Percentiles rank a stretch among this genome's conserved stretches.
Conservation (phyloP, 2,329 filamentous ascomycete genomes). For the Incumbomyces delicatus region DNA sequence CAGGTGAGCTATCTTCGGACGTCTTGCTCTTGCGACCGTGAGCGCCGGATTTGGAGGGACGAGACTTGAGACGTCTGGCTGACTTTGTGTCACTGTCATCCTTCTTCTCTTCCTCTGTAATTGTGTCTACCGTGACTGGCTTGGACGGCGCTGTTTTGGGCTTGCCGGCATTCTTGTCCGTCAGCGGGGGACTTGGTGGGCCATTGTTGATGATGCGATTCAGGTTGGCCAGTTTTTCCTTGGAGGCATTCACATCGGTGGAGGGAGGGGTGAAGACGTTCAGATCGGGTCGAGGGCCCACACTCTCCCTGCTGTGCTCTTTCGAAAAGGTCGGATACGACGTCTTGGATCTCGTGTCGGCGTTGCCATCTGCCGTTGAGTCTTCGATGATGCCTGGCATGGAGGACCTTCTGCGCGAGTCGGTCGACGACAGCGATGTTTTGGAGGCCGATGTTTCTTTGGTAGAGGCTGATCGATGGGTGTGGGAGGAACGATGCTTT, state of each 20-base stretch:
- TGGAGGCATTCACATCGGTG: slow-evolving; percentile 54
- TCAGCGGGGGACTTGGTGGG: slow-evolving; percentile 41
- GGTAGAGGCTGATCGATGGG: slow-evolving; percentile 15
- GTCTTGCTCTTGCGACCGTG: slow-evolving; percentile 27
- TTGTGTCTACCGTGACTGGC: slow-evolving; percentile 21
- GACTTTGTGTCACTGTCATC: slow-evolving; percentile 27
- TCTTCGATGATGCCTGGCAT: slow-evolving; percentile 20
- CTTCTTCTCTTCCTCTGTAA: slow-evolving; percentile 24
- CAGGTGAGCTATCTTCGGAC: slow-evolving; percentile 25
- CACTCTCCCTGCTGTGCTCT: slow-evolving; percentile 78
- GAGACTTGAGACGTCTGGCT: slow-evolving; percentile 29
- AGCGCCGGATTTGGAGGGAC: slow-evolving; percentile 33
- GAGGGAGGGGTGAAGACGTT: slow-evolving; percentile 57
- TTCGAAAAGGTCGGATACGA: slow-evolving; percentile 82
- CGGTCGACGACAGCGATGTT: slow-evolving; percentile 21
- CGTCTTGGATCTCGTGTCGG: slow-evolving; percentile 40
- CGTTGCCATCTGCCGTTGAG: slow-evolving; percentile 8
- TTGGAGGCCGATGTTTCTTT: slow-evolving; percentile 18
- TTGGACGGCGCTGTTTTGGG: slow-evolving; percentile 25
- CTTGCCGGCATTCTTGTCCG: slow-evolving; percentile 29
- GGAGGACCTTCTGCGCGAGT: slow-evolving; percentile 22
- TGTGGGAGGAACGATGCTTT: slow-evolving; percentile 8
- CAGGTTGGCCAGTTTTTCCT: slow-evolving; percentile 27
- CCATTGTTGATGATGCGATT: slow-evolving; percentile 24
- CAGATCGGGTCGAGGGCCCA: slow-evolving; percentile 45